These are phyloP conservation scores for Eutypella sp. DNA, from an alignment of 2,329 filamentous ascomycete genomes.

Conservation along the genomic window DNA sequence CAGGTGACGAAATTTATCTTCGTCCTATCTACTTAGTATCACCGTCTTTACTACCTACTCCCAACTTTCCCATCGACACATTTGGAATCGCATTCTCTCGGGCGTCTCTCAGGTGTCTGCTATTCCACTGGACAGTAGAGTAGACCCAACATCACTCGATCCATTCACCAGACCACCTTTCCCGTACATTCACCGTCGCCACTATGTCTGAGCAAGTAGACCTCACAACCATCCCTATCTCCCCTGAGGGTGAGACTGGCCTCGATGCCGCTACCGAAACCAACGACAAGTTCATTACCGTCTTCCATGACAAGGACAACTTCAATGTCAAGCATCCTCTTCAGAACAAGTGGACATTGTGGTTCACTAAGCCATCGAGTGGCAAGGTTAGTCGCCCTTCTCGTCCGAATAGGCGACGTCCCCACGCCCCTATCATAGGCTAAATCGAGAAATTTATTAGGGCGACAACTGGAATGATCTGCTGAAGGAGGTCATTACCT, in stretches of 20 bases:
- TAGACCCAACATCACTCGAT: background rate
- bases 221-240: slow-evolving; percentile 63
- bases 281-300: slow-evolving; percentile 69
- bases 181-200: slow-evolving; percentile 5
- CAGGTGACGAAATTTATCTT: too few relatives aligned
- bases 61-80: background rate
- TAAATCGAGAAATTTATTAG: slow-evolving; percentile 39
- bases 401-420: background rate
- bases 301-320: slow-evolving; percentile 97
- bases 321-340: slow-evolving; percentile 99
- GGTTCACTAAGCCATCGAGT: slow-evolving; percentile 98
- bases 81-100: background rate
- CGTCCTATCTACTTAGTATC: too few relatives aligned
- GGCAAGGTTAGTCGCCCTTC: slow-evolving; percentile 72
- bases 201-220: slow-evolving; percentile 56
- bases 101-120: background rate
- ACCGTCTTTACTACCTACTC: background rate
- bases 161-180: background rate
- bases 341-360: slow-evolving; percentile 96
- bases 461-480: slow-evolving; percentile 98
- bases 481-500: slow-evolving; percentile 96
- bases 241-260: slow-evolving; percentile 56
- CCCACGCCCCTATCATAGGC: background rate
- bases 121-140: too few relatives aligned
- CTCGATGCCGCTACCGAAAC: slow-evolving; percentile 42